Percentiles rank a stretch among this genome's conserved stretches.
phyloP scores from a whole-genome alignment of 352 stramenopile species.

The Phytopythium kandeliae region DNA sequence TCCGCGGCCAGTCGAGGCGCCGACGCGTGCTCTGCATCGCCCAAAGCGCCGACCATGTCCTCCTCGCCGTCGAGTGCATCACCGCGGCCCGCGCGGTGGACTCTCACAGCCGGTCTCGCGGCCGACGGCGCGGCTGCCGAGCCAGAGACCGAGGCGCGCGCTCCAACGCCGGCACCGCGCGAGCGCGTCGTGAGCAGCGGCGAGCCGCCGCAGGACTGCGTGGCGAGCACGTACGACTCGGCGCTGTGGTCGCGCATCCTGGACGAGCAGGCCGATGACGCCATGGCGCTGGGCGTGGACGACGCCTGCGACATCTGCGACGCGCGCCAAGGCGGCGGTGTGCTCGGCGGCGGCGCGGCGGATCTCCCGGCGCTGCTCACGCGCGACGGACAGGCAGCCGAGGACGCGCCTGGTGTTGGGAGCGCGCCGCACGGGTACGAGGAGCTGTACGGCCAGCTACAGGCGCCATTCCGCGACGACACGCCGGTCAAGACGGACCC shows the following conservation, averaged over 20 bases:
- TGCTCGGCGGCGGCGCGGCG: constrained; percentile 10
- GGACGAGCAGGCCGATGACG: constrained; percentile 20
- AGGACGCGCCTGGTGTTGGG: too few relatives aligned
- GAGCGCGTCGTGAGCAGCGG: too few relatives aligned
- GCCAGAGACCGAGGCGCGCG: constrained; percentile 1
- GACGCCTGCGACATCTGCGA: constrained; percentile 12
- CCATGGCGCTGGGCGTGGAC: constrained; percentile 18
- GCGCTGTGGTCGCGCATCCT: constrained; percentile 31
- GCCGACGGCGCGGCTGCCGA: not conserved
- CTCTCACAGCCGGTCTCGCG: not conserved
- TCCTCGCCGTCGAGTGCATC: not conserved
- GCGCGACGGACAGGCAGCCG: not conserved
- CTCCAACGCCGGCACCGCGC: too few relatives aligned
- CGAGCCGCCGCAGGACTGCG: not conserved
- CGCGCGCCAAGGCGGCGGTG: not conserved
- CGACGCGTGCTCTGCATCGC: not conserved
- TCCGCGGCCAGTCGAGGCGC: too few relatives aligned
- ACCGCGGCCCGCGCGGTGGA: not conserved
- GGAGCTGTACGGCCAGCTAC: not conserved
- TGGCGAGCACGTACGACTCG: constrained; percentile 23
- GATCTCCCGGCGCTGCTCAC: constrained; percentile 1
- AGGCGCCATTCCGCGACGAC: not conserved
- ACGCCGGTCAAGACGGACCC: constrained; percentile 8
- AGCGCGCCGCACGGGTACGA: not conserved
- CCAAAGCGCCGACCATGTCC: not conserved